Percentiles rank a stretch among this genome's conserved stretches.
phyloP scores from a whole-genome alignment of 805 yeast genomes.

The Metschnikowia hibisci region DNA sequence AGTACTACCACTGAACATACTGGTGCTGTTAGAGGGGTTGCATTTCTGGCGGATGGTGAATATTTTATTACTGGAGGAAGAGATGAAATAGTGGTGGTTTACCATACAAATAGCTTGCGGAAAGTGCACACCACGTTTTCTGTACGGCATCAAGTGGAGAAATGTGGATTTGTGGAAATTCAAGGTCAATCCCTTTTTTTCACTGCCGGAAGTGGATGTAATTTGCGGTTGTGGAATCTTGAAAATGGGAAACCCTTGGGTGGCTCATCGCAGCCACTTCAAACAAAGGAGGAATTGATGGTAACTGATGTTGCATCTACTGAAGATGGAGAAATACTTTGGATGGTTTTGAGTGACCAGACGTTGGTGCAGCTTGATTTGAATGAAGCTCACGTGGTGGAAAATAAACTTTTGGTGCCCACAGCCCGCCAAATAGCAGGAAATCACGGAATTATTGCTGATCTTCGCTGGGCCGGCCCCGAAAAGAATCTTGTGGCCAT shows the following conservation, averaged over 20 bases:
- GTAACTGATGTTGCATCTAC: constrained; percentile 54
- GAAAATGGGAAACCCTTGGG: constrained; percentile 45
- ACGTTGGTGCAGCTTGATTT: constrained; percentile 51
- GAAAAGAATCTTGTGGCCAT: constrained; percentile 57
- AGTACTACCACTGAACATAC: constrained; percentile 68
- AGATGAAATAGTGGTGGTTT: constrained; percentile 69
- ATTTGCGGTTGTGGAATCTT: constrained; percentile 63
- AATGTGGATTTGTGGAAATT: constrained; percentile 53
- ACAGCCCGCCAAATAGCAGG: constrained; percentile 68
- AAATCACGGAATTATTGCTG: constrained; percentile 94
- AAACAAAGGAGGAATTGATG: constrained; percentile 68
- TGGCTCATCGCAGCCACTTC: constrained; percentile 44
- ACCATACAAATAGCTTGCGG: constrained; percentile 45
- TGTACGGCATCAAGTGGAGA: constrained; percentile 67
- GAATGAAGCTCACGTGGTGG: constrained; percentile 26
- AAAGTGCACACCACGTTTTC: constrained; percentile 66
- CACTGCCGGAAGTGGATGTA: constrained; percentile 77
- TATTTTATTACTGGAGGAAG: constrained; percentile 80
- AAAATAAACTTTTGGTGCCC: constrained; percentile 29
- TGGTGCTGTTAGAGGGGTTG: constrained; percentile 82
- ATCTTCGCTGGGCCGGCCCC: constrained; percentile 74
- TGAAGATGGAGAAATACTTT: constrained; percentile 31
- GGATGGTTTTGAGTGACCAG: constrained; percentile 77
- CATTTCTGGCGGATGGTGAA: constrained; percentile 51
- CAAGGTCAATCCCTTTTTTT: constrained; percentile 38